A percentile compares a stretch with the other conserved stretches of the same genome.
Evolutionary conservation across 140 eudicot species (phyloP).

Genomic region (Oenanthe javanica): DNA sequence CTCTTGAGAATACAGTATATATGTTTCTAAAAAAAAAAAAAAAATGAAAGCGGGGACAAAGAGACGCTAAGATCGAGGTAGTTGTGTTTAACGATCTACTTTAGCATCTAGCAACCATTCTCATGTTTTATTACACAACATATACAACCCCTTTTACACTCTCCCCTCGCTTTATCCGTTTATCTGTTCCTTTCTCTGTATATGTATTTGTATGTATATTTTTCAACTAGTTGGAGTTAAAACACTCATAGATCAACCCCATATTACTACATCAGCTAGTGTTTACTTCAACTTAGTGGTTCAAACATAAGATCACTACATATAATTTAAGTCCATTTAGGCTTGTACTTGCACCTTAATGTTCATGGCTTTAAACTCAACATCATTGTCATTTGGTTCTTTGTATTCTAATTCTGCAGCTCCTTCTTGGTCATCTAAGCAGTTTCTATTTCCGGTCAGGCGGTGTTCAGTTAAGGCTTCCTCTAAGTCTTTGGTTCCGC

Average conservation of each 20-base stretch:
- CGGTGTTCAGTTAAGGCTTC: neutral
- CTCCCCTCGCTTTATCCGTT: conserved; percentile 1
- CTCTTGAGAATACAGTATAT: no score
- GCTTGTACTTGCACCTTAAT: neutral
- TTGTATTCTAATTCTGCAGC: neutral
- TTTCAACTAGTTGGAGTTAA: neutral
- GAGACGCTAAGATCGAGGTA: no score
- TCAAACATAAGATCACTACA: neutral
- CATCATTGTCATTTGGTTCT: neutral
- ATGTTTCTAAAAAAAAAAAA: no score
- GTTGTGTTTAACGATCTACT: no score
- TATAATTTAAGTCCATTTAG: neutral
- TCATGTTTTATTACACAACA: no score
- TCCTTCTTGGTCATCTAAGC: neutral
- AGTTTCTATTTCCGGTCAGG: neutral
- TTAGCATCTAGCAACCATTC: no score
- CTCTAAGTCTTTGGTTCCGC: neutral
- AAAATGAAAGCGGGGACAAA: no score
- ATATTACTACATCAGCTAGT: neutral
- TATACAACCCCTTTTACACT: neutral
- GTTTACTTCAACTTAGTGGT: neutral
- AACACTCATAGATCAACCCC: neutral
- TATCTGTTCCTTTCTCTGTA: neutral
- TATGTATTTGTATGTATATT: neutral
- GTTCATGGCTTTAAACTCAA: conserved; percentile 3